phyloP scores from a whole-genome alignment of 306 rosid genomes.

The Malus orientalis region DNA sequence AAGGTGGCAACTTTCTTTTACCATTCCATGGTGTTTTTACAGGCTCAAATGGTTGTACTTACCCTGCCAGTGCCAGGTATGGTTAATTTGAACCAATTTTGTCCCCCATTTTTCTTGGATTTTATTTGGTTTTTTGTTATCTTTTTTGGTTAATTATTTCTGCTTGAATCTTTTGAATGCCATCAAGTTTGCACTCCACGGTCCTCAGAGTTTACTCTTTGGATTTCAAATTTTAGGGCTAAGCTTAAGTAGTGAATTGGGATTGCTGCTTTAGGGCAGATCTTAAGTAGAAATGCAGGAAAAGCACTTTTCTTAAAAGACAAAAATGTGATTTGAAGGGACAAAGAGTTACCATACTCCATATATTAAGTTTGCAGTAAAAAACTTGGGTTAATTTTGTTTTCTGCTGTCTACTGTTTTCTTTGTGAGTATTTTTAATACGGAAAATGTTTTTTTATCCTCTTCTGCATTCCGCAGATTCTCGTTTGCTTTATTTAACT shows the following conservation, averaged over 20 bases:
- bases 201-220: neutral
- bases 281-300: neutral
- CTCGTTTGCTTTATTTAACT: too few species aligned
- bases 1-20: neutral
- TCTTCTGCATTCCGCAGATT: too few species aligned
- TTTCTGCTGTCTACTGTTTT: neutral
- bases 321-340: neutral
- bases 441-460: too few species aligned
- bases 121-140: neutral
- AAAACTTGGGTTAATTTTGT: neutral
- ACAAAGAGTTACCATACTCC: neutral
- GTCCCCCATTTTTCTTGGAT: neutral
- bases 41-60: conserved; percentile 61
- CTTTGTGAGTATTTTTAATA: too few species aligned
- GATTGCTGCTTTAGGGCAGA: too few species aligned
- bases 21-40: conserved; percentile 15
- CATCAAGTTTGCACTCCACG: neutral
- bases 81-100: neutral
- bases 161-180: neutral
- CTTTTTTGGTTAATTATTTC: neutral
- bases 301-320: neutral
- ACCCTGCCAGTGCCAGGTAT: conserved; percentile 78
- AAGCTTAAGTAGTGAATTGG: too few species aligned
- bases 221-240: neutral
- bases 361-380: neutral